These are phyloP conservation scores for Leccinum broughii DNA, from an alignment of 768 basidiomycete genomes.

Conservation along the genomic window DNA sequence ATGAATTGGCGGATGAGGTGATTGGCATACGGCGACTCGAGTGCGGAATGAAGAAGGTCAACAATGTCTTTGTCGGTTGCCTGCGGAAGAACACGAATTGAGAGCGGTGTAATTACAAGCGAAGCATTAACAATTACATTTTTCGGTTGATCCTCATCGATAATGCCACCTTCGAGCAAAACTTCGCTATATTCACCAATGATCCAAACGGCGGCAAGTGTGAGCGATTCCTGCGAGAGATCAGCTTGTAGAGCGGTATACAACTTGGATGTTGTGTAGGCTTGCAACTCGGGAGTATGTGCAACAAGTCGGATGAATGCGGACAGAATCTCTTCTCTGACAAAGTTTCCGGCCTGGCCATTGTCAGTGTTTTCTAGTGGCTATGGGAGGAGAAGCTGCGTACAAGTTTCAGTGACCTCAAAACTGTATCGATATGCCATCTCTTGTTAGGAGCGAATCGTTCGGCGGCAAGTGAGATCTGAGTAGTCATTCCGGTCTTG, in stretches of 20 bases:
- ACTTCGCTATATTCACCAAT: slow-evolving; percentile 96
- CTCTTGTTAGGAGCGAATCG: slow-evolving; percentile 96
- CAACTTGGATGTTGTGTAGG: slow-evolving; percentile 90
- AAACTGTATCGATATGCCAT: slow-evolving; percentile 98
- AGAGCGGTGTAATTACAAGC: background rate
- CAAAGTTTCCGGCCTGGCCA: slow-evolving; percentile 91
- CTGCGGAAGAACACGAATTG: slow-evolving; percentile 36
- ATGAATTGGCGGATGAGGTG: slow-evolving; percentile 91
- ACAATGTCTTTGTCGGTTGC: slow-evolving; percentile 80
- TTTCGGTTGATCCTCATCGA: slow-evolving; percentile 72
- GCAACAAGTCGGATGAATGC: slow-evolving; percentile 95
- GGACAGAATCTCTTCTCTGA: slow-evolving; percentile 93
- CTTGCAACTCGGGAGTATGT: slow-evolving; percentile 95
- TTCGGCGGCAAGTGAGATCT: slow-evolving; percentile 94
- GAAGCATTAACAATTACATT: slow-evolving; percentile 45
- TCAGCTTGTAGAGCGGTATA: slow-evolving; percentile 86
- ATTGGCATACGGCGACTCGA: slow-evolving; percentile 94
- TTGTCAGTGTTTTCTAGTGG: background rate
- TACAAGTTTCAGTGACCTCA: slow-evolving; percentile 89
- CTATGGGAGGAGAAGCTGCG: slow-evolving; percentile 27
- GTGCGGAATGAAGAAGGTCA: slow-evolving; percentile 80
- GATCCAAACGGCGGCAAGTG: slow-evolving; percentile 91
- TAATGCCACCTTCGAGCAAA: slow-evolving; percentile 80
- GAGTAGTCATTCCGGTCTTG: slow-evolving; percentile 96
- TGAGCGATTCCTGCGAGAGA: slow-evolving; percentile 95